A percentile compares a stretch with the other conserved stretches of the same genome.
phyloP scores from a whole-genome alignment of 768 basidiomycete genomes.

The Trametes sanguinea region DNA sequence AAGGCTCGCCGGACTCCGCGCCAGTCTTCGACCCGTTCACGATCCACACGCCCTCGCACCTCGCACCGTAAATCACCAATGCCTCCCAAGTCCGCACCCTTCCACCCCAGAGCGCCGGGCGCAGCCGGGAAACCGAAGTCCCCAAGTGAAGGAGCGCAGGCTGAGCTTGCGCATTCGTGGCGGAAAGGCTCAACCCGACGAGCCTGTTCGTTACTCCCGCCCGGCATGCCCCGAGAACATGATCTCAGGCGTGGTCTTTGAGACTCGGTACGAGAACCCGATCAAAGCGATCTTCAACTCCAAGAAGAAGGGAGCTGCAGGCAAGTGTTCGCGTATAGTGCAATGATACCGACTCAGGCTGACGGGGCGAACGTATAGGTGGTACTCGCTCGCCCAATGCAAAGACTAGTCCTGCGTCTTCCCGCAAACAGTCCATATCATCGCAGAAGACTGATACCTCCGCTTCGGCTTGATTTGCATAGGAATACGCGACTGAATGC shows the following conservation, averaged over 20 bases:
- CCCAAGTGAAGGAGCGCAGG: background rate
- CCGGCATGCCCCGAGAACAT: constrained; percentile 18
- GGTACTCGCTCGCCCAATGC: background rate
- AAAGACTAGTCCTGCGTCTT: background rate
- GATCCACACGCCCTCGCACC: background rate
- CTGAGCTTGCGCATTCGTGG: background rate
- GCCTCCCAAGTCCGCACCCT: background rate
- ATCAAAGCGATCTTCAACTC: constrained; percentile 2
- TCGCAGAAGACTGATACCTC: too few species aligned
- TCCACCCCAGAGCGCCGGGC: constrained; percentile 2
- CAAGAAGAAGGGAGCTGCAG: background rate
- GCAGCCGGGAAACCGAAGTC: background rate
- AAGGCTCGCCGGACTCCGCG: background rate
- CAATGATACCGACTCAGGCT: background rate
- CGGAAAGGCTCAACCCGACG: background rate
- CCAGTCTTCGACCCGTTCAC: background rate
- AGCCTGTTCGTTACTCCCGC: constrained; percentile 9
- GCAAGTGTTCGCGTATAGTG: background rate
- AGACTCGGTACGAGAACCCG: constrained; percentile 13
- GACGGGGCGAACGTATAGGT: background rate
- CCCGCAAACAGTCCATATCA: too few species aligned
- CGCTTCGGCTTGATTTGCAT: too few species aligned
- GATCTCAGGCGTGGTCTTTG: background rate
- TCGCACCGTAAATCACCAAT: background rate
- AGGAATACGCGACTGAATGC: too few species aligned